Conservation (phyloP, 345 rosid species). For the Eucalyptus virginea region DNA sequence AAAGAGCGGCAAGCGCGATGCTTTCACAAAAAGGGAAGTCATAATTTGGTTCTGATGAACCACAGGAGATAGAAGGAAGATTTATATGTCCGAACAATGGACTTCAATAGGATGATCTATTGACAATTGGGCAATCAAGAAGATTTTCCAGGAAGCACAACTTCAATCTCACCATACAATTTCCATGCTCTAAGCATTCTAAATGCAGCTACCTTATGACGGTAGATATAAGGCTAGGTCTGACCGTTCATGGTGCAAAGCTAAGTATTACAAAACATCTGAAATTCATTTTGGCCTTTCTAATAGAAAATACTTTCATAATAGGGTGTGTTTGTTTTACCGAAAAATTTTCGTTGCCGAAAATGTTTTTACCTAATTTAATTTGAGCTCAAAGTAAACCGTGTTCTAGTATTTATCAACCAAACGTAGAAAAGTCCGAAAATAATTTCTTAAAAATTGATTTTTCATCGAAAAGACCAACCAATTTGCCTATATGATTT, state of each 20-base stretch:
- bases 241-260: not conserved
- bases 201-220: not conserved
- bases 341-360: fast-evolving
- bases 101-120: not conserved
- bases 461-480: no score
- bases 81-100: not conserved
- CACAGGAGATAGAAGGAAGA: not conserved
- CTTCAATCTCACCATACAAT: not conserved
- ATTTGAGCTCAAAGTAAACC: not conserved
- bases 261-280: not conserved
- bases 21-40: not conserved
- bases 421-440: no score
- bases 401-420: not conserved
- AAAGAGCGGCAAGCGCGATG: not conserved
- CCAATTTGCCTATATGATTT: not conserved
- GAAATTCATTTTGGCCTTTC: not conserved
- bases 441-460: not conserved
- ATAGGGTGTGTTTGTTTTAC: fast-evolving
- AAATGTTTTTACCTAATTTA: fast-evolving
- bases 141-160: not conserved
- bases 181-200: not conserved
- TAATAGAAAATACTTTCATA: not conserved
- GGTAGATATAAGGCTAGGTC: not conserved
- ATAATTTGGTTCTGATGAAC: not conserved
- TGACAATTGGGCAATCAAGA: not conserved